Evolutionary conservation across 208 protist species (phyloP).

Genomic region (Crithidia bombi): DNA sequence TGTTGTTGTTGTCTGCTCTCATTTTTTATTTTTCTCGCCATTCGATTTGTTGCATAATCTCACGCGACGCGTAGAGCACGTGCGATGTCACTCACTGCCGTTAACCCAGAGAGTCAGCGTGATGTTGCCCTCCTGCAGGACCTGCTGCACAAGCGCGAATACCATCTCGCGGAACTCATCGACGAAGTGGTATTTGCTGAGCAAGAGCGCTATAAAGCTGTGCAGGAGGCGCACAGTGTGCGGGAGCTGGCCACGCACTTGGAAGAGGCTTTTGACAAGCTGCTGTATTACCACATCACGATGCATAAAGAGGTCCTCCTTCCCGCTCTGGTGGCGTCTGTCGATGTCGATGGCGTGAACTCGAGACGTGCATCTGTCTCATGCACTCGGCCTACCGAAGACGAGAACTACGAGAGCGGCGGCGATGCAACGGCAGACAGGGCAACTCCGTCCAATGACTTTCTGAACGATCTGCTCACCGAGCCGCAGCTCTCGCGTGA

Average conservation of each 20-base stretch:
- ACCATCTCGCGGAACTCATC: conserved; percentile 81
- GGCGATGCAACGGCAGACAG: background rate
- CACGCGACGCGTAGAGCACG: too few relatives aligned
- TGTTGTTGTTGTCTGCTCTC: too few relatives aligned
- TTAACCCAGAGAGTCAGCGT: conserved; percentile 3
- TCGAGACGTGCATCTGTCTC: background rate
- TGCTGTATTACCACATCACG: conserved; percentile 59
- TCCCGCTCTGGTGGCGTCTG: conserved; percentile 28
- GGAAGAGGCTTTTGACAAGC: conserved; percentile 43
- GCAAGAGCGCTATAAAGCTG: conserved; percentile 45
- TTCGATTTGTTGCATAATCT: too few relatives aligned
- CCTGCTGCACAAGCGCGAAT: conserved; percentile 63
- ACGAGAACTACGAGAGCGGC: background rate
- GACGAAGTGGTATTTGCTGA: conserved; percentile 76
- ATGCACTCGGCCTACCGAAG: background rate
- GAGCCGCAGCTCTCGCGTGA: conserved; percentile 37
- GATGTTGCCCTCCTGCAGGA: conserved; percentile 37
- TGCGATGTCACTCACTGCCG: conserved; percentile 19
- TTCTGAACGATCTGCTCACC: conserved; percentile 31
- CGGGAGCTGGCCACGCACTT: conserved; percentile 39
- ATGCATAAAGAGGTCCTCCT: conserved; percentile 57
- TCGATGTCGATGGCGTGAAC: background rate
- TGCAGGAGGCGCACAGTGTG: conserved; percentile 23
- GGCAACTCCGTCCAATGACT: conserved; percentile 9
- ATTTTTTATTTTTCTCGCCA: too few relatives aligned